Percentiles rank a stretch among this genome's conserved stretches.
Evolutionary conservation across 805 yeast genomes (phyloP).

Genomic region (Wickerhamiella bombiphila): DNA sequence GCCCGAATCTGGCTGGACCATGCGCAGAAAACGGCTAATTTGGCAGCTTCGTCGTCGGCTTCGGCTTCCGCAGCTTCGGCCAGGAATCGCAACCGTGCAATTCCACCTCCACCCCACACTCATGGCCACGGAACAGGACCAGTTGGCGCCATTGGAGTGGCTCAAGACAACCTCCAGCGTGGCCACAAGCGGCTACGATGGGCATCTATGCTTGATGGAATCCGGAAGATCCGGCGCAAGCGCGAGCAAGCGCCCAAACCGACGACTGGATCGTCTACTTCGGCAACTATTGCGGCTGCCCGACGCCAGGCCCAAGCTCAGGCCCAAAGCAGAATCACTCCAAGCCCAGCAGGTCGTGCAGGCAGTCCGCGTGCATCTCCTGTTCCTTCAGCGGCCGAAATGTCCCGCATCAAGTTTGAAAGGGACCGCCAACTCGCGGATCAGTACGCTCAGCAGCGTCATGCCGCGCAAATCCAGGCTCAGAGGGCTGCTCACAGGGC

Average conservation of each 20-base stretch:
- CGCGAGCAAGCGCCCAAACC: conserved; percentile 65
- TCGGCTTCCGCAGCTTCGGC: conserved; percentile 47
- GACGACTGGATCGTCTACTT: conserved; percentile 10
- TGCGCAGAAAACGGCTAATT: conserved; percentile 40
- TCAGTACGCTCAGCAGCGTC: conserved; percentile 22
- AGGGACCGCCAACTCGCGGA: conserved; percentile 77
- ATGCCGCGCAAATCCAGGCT: conserved; percentile 6
- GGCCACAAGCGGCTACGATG: conserved; percentile 85
- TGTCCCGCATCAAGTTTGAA: conserved; percentile 69
- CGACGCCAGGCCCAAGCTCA: conserved; percentile 17
- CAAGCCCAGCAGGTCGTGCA: not conserved
- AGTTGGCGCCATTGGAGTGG: conserved; percentile 21
- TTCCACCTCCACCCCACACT: too few species aligned
- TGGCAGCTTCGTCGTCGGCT: conserved; percentile 51
- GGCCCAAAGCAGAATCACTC: not conserved
- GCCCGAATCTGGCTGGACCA: conserved; percentile 90
- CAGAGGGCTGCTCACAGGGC: not conserved
- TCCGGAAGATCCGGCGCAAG: conserved; percentile 77
- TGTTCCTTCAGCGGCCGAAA: conserved; percentile 70
- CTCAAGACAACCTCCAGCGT: conserved; percentile 78
- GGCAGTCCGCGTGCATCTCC: conserved; percentile 14
- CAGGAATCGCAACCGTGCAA: not conserved
- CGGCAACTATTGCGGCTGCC: conserved; percentile 3
- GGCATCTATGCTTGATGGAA: conserved; percentile 96
- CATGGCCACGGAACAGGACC: too few species aligned